A percentile compares a stretch with the other conserved stretches of the same genome.
These are phyloP conservation scores for Buddleja alternifolia DNA, from an alignment of 257 asterid species.

Conservation along the genomic window DNA sequence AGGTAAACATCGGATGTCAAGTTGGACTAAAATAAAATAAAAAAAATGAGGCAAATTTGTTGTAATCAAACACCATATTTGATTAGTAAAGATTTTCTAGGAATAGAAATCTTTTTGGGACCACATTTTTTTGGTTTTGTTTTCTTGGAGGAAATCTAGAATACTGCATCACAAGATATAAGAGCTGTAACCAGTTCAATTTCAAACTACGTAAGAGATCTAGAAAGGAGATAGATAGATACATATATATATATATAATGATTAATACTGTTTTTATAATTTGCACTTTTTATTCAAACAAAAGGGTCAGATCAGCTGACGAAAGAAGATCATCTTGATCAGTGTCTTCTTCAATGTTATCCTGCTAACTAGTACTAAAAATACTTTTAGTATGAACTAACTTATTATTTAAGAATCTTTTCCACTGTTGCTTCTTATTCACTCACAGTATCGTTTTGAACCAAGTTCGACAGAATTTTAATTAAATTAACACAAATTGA, in stretches of 20 bases:
- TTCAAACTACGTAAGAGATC: conserved; percentile 48
- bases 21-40: conserved; percentile 15
- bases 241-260: too few species aligned
- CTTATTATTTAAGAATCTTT: neutral
- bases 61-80: conserved; percentile 17
- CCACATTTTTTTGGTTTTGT: conserved; percentile 27
- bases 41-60: conserved; percentile 7
- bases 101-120: conserved; percentile 46
- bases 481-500: too few species aligned
- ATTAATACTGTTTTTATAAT: neutral
- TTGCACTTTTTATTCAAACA: conserved; percentile 21
- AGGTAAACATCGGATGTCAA: conserved; percentile 38
- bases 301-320: conserved; percentile 36
- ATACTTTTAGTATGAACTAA: neutral
- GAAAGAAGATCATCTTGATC: conserved; percentile 28
- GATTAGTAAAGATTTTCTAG: conserved; percentile 36
- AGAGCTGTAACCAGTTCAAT: conserved; percentile 21
- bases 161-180: conserved; percentile 24
- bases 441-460: too few species aligned
- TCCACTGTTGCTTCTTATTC: too few species aligned
- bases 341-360: conserved; percentile 29
- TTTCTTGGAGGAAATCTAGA: conserved; percentile 23
- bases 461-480: too few species aligned
- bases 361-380: conserved; percentile 18
- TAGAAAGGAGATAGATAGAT: conserved; percentile 4